Evolutionary conservation across 352 stramenopile genomes (phyloP), one percentile per base, ranked within the genome.

Genomic region (Phytophthora pisi): DNA sequence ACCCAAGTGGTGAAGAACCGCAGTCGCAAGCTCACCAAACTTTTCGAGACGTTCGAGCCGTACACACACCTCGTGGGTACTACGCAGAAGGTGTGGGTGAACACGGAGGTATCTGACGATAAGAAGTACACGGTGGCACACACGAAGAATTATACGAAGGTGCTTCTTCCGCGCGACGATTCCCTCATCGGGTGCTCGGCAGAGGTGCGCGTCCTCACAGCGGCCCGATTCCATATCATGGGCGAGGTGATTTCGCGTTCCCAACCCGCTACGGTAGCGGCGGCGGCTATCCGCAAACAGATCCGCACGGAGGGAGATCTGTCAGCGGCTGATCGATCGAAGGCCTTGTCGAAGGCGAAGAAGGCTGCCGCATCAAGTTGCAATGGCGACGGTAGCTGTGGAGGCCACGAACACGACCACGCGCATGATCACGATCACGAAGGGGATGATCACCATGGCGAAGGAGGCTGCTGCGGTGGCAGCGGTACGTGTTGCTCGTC

Each of bases 141-240:
- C 71, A 97, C 91, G 0, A 97, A 97, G 67, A 90, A 90, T 64
- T 98, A 98, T 67, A 92, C 91, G n/a, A 98, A 98, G 66, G 91
- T 98, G 23, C 70, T 97, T 18, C 64, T 98, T 23, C 64, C 70
- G 30, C 79, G 83, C 10, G 82, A 96, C 62, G 88, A 94, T 46
- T 70, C 72, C 52, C 80, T 96, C 28, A 84, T 91, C 30, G 89
- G 89, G 8, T 94, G 84, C 70, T 72, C 86, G 5, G 86, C 90
- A 3, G 42, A 79, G 11, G 88, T 96, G 13, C 67, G 74, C 51
- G 75, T 96, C 40, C 61, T 81, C 20, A 69, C 77, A 7, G 65
- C 71, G 2, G 77, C 82, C 6, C 78, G 88, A 38, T 96, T 97
- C 68, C 89, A 97, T 68, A 77, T 96, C 23, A 91, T 75, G 9